Evolutionary conservation across 2,329 filamentous ascomycete genomes (phyloP).

Genomic region (Colletotrichum destructivum): DNA sequence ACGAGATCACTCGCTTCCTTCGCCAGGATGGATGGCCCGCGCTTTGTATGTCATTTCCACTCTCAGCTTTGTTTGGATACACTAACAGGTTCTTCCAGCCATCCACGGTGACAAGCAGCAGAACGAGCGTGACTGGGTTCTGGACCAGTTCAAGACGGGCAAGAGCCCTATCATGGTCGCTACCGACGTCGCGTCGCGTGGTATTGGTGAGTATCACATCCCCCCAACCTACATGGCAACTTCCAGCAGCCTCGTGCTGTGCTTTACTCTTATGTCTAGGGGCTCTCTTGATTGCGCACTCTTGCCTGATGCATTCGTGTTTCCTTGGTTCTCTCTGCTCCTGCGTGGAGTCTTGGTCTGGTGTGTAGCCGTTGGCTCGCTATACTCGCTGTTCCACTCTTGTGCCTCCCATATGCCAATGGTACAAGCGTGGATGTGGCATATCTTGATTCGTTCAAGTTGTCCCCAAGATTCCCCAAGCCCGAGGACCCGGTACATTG

Average conservation of each 20-base stretch:
- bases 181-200: constrained; percentile 99
- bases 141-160: constrained; percentile 99
- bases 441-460: constrained; percentile 85
- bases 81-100: constrained; percentile 69
- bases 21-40: constrained; percentile 98
- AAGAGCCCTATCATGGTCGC: constrained; percentile 99
- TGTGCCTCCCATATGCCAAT: constrained; percentile 71
- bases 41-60: constrained; percentile 79
- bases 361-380: constrained; percentile 76
- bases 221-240: constrained; percentile 64
- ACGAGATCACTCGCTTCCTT: constrained; percentile 97
- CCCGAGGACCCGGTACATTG: constrained; percentile 70
- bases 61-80: constrained; percentile 13
- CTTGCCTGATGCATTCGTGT: constrained; percentile 90
- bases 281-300: constrained; percentile 90
- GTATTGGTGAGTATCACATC: constrained; percentile 95
- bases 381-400: constrained; percentile 84
- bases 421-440: constrained; percentile 85
- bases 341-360: constrained; percentile 89
- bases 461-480: constrained; percentile 72
- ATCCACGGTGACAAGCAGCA: constrained; percentile 99
- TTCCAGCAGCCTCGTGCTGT: constrained; percentile 76
- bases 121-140: constrained; percentile 99
- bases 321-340: constrained; percentile 80
- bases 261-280: constrained; percentile 94